Conservation (phyloP, 2,329 filamentous ascomycete species). For the Colletotrichum gigasporum region DNA sequence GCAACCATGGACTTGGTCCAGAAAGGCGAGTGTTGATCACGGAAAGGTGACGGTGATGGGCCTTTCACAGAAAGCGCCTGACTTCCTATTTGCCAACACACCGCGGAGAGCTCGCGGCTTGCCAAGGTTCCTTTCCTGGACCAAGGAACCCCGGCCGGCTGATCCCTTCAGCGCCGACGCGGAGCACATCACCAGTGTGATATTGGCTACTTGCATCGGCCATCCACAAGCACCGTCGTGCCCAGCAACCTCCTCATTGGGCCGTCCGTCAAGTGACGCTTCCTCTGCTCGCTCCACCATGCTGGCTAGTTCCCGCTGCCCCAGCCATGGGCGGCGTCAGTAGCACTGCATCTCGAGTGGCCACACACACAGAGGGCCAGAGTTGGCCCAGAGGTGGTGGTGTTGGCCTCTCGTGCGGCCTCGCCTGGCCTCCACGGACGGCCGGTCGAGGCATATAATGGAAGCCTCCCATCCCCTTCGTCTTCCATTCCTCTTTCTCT, state of each 20-base stretch:
- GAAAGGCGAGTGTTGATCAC: constrained; percentile 18
- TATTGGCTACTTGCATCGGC: constrained; percentile 30
- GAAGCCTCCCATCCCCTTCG: constrained; percentile 48
- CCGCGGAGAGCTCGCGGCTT: constrained; percentile 4
- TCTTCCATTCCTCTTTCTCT: constrained; percentile 54
- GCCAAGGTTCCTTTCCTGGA: constrained; percentile 4
- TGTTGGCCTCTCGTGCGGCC: constrained; percentile 20
- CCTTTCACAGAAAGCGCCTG: neutral
- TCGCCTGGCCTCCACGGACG: constrained; percentile 19
- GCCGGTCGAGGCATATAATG: constrained; percentile 34
- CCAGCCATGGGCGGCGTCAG: constrained; percentile 26
- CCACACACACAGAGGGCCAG: constrained; percentile 1
- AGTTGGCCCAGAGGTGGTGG: neutral
- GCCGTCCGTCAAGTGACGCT: constrained; percentile 21
- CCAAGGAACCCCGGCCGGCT: constrained; percentile 22
- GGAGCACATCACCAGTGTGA: constrained; percentile 31
- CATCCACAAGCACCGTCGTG: constrained; percentile 27
- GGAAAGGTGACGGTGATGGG: constrained; percentile 12
- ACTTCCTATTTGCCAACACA: constrained; percentile 25
- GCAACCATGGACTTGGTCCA: constrained; percentile 10
- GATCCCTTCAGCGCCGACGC: constrained; percentile 22
- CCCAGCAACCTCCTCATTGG: constrained; percentile 26
- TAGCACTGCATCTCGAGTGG: constrained; percentile 29
- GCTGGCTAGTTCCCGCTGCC: constrained; percentile 18
- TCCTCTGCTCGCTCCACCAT: constrained; percentile 23